Evolutionary conservation across 2,329 filamentous ascomycete species (phyloP), one percentile per base, ranked within the genome.

Genomic region (Fusarium denticulatum): DNA sequence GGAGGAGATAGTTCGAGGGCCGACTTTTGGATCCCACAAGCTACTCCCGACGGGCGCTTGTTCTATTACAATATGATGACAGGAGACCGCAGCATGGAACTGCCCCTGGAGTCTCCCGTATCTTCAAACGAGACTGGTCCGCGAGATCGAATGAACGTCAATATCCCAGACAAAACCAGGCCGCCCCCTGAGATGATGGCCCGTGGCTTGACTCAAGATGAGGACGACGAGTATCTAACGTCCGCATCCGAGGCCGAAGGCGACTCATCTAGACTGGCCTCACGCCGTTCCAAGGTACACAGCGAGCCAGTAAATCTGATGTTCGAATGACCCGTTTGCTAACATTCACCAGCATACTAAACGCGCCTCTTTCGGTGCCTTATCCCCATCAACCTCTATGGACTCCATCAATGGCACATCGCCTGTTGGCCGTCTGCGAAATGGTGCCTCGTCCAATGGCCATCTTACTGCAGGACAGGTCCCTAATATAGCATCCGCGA

Each of bases 1-100:
- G 83, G 82, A 22, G 79, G 71, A 72, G 91, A 92, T 78, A 93
- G 94, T 79, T 95, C 96, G 76, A 92, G 96, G 81, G 95, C 96
- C 50, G 96, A 97, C 74, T 99, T 97, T 81, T 99, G 96, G 96
- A 97, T 99, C 76, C 96, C 96, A 24, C 96, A 99, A 85, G 96
- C 95, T 20, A 99, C 96, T 1, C 90, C 94, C 3, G 95, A 98
- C 81, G 96, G 96, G 60, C 90, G 95, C 64, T 84, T 99, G 30
- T 99, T 97, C 83, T 99, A 98, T 84, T 98, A 97, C 88, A 99
- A 99, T 82, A 98, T 96, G 71, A 91, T 98, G 85, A 99, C 96
- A 0, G 95, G 96, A 62, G 94, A 97, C 79, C 97, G 94, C 80
- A 97, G 94, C 72, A 96, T 95, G 90, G 96, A 99, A 81, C 86